Conservation (phyloP, 257 asterid genomes). For the Mentha longifolia region DNA sequence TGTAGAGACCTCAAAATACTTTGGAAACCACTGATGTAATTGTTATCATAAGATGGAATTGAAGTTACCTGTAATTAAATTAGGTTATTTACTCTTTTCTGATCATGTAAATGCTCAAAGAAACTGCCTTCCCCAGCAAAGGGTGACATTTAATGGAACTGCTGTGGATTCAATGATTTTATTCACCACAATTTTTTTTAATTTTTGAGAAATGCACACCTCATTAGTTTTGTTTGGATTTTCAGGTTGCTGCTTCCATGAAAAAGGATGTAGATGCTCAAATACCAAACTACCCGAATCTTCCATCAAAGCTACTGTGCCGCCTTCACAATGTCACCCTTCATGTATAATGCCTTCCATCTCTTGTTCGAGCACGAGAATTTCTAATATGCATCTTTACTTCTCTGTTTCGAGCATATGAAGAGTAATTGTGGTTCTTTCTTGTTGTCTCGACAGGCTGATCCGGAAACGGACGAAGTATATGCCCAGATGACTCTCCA, state of each 20-base stretch:
- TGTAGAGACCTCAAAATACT: no score
- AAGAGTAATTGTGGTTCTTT: slow-evolving; percentile 8
- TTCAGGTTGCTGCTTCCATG: slow-evolving; percentile 96
- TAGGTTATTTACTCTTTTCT: no score
- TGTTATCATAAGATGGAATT: no score
- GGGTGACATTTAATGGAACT: slow-evolving; percentile 4
- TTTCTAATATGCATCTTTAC: not conserved
- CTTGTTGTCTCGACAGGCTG: slow-evolving; percentile 59
- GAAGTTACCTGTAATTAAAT: no score
- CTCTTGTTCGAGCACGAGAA: not conserved
- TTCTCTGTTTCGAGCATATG: slow-evolving; percentile 2
- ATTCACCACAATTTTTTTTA: not conserved
- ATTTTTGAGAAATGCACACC: not conserved
- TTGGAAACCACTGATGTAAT: no score
- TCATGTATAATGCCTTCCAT: slow-evolving; percentile 50
- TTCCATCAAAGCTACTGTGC: slow-evolving; percentile 86
- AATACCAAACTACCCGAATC: slow-evolving; percentile 87
- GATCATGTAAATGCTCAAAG: no score
- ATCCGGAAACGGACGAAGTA: slow-evolving; percentile 94
- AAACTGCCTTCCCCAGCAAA: not conserved
- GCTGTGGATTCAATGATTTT: slow-evolving; percentile 7
- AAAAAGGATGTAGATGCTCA: slow-evolving; percentile 80
- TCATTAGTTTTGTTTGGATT: slow-evolving; percentile 1
- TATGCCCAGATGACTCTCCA: slow-evolving; percentile 96
- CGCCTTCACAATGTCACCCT: slow-evolving; percentile 80